phyloP scores from a whole-genome alignment of 2,329 filamentous ascomycete genomes.

The Ilyonectria mors-panacis region DNA sequence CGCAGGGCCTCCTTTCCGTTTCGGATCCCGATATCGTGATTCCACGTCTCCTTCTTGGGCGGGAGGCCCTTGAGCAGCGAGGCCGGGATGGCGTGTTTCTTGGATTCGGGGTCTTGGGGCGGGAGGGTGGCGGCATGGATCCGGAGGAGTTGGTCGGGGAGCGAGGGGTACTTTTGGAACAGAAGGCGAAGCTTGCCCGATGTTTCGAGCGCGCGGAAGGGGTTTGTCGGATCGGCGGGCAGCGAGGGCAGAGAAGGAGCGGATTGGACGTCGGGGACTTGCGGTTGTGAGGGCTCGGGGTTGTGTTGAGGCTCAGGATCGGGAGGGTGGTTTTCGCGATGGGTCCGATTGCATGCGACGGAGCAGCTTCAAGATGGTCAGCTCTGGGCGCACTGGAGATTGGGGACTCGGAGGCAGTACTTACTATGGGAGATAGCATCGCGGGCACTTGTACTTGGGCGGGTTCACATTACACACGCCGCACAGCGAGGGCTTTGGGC shows the following conservation, averaged over 20 bases:
- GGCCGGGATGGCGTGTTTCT: constrained; percentile 49
- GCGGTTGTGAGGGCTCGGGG: constrained; percentile 31
- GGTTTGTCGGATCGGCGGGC: constrained; percentile 54
- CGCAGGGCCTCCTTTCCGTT: constrained; percentile 69
- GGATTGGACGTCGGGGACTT: constrained; percentile 16
- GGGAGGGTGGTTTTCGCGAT: constrained; percentile 65
- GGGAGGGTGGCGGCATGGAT: constrained; percentile 67
- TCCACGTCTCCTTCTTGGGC: constrained; percentile 65
- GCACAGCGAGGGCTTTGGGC: constrained; percentile 58
- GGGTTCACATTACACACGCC: constrained; percentile 66
- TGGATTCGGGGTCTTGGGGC: constrained; percentile 51
- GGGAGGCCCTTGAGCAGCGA: constrained; percentile 53
- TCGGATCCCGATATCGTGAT: constrained; percentile 69
- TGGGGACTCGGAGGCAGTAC: constrained; percentile 42
- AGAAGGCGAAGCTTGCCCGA: constrained; percentile 65
- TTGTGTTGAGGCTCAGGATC: constrained; percentile 52
- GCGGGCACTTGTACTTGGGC: constrained; percentile 75
- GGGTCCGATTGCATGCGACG: constrained; percentile 68
- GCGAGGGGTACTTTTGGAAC: constrained; percentile 67
- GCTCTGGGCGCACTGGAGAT: not conserved
- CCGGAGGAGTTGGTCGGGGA: constrained; percentile 62
- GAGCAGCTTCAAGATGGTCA: constrained; percentile 65
- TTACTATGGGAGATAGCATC: constrained; percentile 72
- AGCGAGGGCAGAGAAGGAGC: constrained; percentile 3
- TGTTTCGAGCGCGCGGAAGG: constrained; percentile 67